Percentiles rank a stretch among this genome's conserved stretches.
Evolutionary conservation across 768 basidiomycete genomes (phyloP).

Genomic region (Lactifluus rugatus): DNA sequence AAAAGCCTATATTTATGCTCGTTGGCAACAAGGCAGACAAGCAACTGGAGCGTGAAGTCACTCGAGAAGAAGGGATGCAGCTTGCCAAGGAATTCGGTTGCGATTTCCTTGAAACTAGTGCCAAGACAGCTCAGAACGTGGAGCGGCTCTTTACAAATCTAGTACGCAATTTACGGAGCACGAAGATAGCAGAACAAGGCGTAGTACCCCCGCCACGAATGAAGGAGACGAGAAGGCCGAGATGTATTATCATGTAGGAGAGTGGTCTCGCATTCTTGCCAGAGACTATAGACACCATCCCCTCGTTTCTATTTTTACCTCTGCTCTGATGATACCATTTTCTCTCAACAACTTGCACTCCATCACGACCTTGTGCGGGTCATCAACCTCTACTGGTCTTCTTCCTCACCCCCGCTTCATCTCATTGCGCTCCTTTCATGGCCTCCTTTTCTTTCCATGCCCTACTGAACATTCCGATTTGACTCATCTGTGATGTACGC

Average conservation of each 20-base stretch:
- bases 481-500: slow-evolving; percentile 22
- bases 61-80: slow-evolving; percentile 76
- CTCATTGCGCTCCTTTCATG: slow-evolving; percentile 18
- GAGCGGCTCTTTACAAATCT: slow-evolving; percentile 83
- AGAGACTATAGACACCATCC: slow-evolving; percentile 58
- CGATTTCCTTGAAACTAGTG: slow-evolving; percentile 94
- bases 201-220: slow-evolving; percentile 22
- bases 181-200: slow-evolving; percentile 44
- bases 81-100: slow-evolving; percentile 81
- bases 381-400: slow-evolving; percentile 7
- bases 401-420: slow-evolving; percentile 12
- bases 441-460: slow-evolving; percentile 18
- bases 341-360: slow-evolving; percentile 28
- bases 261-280: slow-evolving; percentile 32
- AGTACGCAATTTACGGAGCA: slow-evolving; percentile 73
- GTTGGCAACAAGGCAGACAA: slow-evolving; percentile 97
- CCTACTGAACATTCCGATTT: slow-evolving; percentile 22
- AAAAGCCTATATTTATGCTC: slow-evolving; percentile 81
- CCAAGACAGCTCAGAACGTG: slow-evolving; percentile 89
- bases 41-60: slow-evolving; percentile 83
- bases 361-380: slow-evolving; percentile 18
- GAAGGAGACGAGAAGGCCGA: slow-evolving; percentile 37
- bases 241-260: slow-evolving; percentile 74
- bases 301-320: slow-evolving; percentile 46
- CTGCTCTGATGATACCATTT: slow-evolving; percentile 70